phyloP scores from a whole-genome alignment of 2,329 filamentous ascomycete genomes.

The Tolypocladium ovalisporum region DNA sequence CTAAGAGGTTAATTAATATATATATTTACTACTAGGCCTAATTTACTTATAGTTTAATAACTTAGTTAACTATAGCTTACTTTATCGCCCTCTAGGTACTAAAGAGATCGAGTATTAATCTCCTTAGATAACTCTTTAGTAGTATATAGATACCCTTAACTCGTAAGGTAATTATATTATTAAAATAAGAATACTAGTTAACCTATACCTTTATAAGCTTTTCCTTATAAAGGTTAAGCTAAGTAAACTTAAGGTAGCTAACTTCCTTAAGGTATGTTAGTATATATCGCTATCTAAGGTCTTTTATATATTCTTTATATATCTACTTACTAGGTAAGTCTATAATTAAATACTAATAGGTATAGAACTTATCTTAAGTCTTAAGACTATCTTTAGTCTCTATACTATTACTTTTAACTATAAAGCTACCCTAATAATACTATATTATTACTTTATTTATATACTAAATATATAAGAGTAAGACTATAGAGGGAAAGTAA shows the following conservation, averaged over 20 bases:
- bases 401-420: background rate
- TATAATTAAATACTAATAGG: constrained; percentile 8
- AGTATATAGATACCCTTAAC: constrained; percentile 8
- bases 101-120: constrained; percentile 8
- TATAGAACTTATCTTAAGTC: constrained; percentile 9
- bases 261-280: too few relatives aligned
- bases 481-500: constrained; percentile 3
- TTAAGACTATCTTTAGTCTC: background rate
- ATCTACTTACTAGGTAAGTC: constrained; percentile 4
- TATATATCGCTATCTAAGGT: too few relatives aligned
- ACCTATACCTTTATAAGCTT: constrained; percentile 11
- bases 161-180: constrained; percentile 7
- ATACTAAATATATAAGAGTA: constrained; percentile 3
- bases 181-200: constrained; percentile 7
- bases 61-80: background rate
- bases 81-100: constrained; percentile 7
- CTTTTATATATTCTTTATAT: constrained; percentile 5
- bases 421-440: constrained; percentile 4
- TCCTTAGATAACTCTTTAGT: constrained; percentile 7
- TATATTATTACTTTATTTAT: constrained; percentile 8
- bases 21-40: too few relatives aligned
- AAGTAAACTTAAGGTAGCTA: background rate
- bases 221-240: constrained; percentile 10
- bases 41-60: too few relatives aligned
- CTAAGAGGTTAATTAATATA: too few relatives aligned